Evolutionary conservation across 305 asterid genomes (phyloP).

Genomic region (Lippia alba): DNA sequence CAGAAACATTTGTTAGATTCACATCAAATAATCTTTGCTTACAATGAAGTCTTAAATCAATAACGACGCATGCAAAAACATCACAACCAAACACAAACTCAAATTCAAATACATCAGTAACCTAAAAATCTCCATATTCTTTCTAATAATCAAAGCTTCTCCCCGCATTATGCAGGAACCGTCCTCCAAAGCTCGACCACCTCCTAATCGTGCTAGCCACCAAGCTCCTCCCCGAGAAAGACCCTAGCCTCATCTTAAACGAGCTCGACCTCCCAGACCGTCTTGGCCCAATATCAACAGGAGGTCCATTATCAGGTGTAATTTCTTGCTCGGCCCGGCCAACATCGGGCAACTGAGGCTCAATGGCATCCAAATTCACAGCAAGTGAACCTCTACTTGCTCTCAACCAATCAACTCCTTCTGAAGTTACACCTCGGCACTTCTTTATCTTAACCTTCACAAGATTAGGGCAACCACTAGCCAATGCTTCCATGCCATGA

Average conservation of each 20-base stretch:
- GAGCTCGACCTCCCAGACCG: slow-evolving; percentile 31
- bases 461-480: slow-evolving; percentile 47
- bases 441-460: slow-evolving; percentile 50
- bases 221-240: slow-evolving; percentile 39
- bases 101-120: neutral
- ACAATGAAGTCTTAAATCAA: slow-evolving; percentile 11
- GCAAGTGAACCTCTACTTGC: slow-evolving; percentile 34
- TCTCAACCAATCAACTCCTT: slow-evolving; percentile 46
- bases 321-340: slow-evolving; percentile 23
- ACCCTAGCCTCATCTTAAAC: slow-evolving; percentile 38
- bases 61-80: neutral
- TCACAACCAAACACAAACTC: neutral
- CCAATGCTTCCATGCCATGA: slow-evolving; percentile 45
- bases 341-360: slow-evolving; percentile 29
- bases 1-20: neutral
- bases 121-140: neutral
- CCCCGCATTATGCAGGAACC: slow-evolving; percentile 26
- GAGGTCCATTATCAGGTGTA: slow-evolving; percentile 1
- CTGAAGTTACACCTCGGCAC: slow-evolving; percentile 46
- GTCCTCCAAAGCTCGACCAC: slow-evolving; percentile 42
- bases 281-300: slow-evolving; percentile 22
- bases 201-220: slow-evolving; percentile 33
- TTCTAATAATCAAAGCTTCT: slow-evolving; percentile 7
- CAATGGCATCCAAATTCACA: slow-evolving; percentile 44
- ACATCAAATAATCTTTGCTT: neutral